Conservation (phyloP, 2,329 filamentous ascomycete genomes). For the Penicillium palitans region DNA sequence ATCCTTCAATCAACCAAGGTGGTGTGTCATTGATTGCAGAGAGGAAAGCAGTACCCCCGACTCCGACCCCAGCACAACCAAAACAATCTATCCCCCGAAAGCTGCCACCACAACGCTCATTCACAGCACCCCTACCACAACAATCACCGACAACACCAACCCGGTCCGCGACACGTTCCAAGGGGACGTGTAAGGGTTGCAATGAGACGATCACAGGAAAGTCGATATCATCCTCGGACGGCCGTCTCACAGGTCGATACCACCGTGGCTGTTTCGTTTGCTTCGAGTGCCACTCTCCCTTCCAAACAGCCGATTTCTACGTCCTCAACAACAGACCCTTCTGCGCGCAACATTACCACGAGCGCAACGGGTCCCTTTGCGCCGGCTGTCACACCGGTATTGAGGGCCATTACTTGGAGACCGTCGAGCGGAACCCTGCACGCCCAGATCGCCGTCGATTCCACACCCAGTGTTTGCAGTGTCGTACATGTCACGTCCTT, state of each 20-base stretch:
- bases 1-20: conserved; percentile 47
- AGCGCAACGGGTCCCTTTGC: conserved; percentile 84
- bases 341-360: conserved; percentile 90
- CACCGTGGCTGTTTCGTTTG: conserved; percentile 96
- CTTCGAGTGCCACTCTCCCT: conserved; percentile 75
- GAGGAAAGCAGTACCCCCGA: conserved; percentile 9
- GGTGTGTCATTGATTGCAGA: conserved; percentile 39
- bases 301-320: conserved; percentile 87
- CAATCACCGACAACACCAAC: conserved; percentile 43
- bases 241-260: conserved; percentile 86
- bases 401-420: conserved; percentile 90
- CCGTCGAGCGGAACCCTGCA: conserved; percentile 52
- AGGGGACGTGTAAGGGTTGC: conserved; percentile 83
- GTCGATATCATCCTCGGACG: conserved; percentile 90
- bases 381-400: conserved; percentile 78
- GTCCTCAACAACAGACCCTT: conserved; percentile 84
- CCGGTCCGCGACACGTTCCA: conserved; percentile 49
- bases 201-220: conserved; percentile 77
- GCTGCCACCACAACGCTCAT: conserved; percentile 31
- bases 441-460: conserved; percentile 64
- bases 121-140: conserved; percentile 40
- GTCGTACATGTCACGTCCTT: conserved; percentile 68
- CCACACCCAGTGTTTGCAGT: conserved; percentile 84
- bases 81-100: conserved; percentile 21
- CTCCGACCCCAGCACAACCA: conserved; percentile 11